A percentile compares a stretch with the other conserved stretches of the same genome.
Conservation (phyloP, 331 rosid genomes). For the Pyracantha coccinea region DNA sequence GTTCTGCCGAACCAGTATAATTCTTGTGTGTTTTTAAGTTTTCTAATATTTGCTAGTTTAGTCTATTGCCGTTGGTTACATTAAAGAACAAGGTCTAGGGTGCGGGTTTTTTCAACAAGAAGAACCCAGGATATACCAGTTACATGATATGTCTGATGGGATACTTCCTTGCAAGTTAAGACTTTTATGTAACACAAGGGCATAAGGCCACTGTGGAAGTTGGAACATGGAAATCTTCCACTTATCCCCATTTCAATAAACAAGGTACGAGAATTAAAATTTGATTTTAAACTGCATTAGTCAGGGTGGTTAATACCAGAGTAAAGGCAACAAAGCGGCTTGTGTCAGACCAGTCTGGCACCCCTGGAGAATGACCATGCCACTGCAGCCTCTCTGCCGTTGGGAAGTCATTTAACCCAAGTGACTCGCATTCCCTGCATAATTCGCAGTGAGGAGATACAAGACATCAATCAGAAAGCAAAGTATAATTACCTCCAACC, state of each 20-base stretch:
- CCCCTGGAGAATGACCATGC: slow-evolving; percentile 84
- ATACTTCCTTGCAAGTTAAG: neutral
- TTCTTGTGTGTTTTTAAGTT: too few species aligned
- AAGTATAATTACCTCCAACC: neutral
- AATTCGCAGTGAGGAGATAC: slow-evolving; percentile 1
- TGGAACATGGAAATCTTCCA: neutral
- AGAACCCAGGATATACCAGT: neutral
- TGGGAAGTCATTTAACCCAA: slow-evolving; percentile 78
- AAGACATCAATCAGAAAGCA: slow-evolving; percentile 9
- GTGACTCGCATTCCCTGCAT: slow-evolving; percentile 86
- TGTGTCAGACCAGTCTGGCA: slow-evolving; percentile 79
- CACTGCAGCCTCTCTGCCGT: slow-evolving; percentile 87
- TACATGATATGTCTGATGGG: neutral
- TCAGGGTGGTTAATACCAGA: slow-evolving; percentile 36
- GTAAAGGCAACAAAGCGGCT: slow-evolving; percentile 93
- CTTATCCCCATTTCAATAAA: neutral
- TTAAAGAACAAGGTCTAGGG: too few species aligned
- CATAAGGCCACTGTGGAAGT: neutral
- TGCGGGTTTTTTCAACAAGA: too few species aligned
- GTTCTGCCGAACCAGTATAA: too few species aligned
- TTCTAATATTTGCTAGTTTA: too few species aligned
- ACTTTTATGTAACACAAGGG: neutral
- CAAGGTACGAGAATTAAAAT: neutral
- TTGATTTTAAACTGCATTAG: neutral
- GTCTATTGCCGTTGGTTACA: too few species aligned